Evolutionary conservation across 2,329 filamentous ascomycete species (phyloP).

Genomic region (Coniochaeta sp.): DNA sequence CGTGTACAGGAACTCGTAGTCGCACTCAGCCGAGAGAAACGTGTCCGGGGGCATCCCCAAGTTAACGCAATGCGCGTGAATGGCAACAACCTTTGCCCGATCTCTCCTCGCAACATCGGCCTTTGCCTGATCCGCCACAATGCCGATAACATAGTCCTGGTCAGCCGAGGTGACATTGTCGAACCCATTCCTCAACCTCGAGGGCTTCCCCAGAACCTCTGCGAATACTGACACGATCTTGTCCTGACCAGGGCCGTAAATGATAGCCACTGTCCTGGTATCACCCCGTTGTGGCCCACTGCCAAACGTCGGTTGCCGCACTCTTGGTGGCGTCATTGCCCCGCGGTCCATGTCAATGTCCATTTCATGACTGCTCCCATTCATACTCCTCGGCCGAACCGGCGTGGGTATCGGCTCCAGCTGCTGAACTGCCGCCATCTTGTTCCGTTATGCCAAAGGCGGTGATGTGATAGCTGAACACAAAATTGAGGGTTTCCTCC

Average conservation of each 20-base stretch:
- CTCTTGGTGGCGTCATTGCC: conserved; percentile 18
- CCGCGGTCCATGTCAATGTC: conserved; percentile 27
- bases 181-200: conserved; percentile 51
- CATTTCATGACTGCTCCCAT: conserved; percentile 15
- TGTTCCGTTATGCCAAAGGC: conserved; percentile 1
- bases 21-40: conserved; percentile 59
- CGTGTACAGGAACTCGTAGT: conserved; percentile 84
- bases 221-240: conserved; percentile 69
- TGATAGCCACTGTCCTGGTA: conserved; percentile 53
- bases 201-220: conserved; percentile 71
- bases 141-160: conserved; percentile 60
- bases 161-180: conserved; percentile 46
- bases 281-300: conserved; percentile 46
- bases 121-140: conserved; percentile 50
- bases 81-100: conserved; percentile 53
- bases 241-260: conserved; percentile 67
- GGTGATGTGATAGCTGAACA: neutral
- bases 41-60: conserved; percentile 62
- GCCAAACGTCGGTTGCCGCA: conserved; percentile 33
- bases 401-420: conserved; percentile 15
- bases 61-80: conserved; percentile 72
- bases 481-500: neutral
- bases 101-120: conserved; percentile 52
- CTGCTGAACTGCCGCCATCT: conserved; percentile 20
- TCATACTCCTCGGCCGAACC: conserved; percentile 17